Percentiles rank a stretch among this genome's conserved stretches.
These are phyloP conservation scores for Fagopyrum esculentum DNA, from an alignment of 148 eudicot species.

Conservation along the genomic window DNA sequence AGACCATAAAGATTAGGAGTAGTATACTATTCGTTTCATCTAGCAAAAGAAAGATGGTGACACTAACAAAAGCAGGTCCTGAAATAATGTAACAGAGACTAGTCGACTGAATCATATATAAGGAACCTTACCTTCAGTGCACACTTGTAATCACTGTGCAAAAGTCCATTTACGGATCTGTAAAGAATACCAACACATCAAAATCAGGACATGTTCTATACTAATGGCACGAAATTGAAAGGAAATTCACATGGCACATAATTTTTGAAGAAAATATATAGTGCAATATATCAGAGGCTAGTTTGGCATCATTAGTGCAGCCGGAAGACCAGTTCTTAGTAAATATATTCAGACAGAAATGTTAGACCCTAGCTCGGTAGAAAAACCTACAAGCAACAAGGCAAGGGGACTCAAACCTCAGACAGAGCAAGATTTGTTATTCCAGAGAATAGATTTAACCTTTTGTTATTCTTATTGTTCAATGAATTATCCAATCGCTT, in stretches of 20 bases:
- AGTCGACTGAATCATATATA: background rate
- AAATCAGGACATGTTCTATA: background rate
- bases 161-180: conserved; percentile 92
- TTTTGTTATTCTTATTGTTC: conserved; percentile 37
- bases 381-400: background rate
- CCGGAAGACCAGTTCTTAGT: background rate
- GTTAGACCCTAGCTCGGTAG: background rate
- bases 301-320: background rate
- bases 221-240: background rate
- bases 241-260: conserved; percentile 1
- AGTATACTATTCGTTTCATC: too few species aligned
- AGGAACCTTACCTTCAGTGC: conserved; percentile 68
- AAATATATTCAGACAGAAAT: background rate
- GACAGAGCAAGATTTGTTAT: conserved; percentile 77
- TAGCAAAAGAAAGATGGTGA: too few species aligned
- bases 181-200: conserved; percentile 15
- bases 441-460: conserved; percentile 85
- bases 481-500: conserved; percentile 48
- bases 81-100: too few species aligned
- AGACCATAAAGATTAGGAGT: too few species aligned
- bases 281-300: background rate
- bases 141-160: conserved; percentile 82
- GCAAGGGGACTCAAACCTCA: conserved; percentile 38
- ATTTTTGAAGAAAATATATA: background rate
- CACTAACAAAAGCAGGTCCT: too few species aligned